These are phyloP conservation scores for Pulveroboletus ravenelii DNA, from an alignment of 768 basidiomycete species.

Conservation along the genomic window DNA sequence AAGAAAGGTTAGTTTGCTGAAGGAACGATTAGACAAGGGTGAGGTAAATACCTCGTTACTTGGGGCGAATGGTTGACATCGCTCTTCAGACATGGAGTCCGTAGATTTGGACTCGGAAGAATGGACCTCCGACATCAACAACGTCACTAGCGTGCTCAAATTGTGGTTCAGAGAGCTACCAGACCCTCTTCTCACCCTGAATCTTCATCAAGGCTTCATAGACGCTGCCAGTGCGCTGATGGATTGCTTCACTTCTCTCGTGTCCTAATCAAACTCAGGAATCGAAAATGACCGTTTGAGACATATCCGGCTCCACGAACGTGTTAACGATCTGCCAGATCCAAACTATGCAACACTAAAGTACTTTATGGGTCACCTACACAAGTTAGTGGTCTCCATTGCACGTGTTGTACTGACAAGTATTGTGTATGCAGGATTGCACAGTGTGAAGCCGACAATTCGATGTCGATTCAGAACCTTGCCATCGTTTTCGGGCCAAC, in stretches of 20 bases:
- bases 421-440: constrained; percentile 54
- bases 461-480: constrained; percentile 90
- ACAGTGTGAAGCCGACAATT: constrained; percentile 71
- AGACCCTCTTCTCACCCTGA: constrained; percentile 82
- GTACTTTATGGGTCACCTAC: constrained; percentile 89
- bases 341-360: constrained; percentile 98
- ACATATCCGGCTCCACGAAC: constrained; percentile 93
- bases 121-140: constrained; percentile 93
- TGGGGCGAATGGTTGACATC: constrained; percentile 19
- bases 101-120: constrained; percentile 86
- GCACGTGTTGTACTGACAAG: constrained; percentile 6
- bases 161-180: constrained; percentile 96
- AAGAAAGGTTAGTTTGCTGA: constrained; percentile 78
- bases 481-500: constrained; percentile 99
- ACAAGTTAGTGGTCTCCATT: constrained; percentile 52
- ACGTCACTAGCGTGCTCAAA: constrained; percentile 90
- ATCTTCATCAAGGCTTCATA: constrained; percentile 86
- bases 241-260: background rate
- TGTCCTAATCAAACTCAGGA: constrained; percentile 38
- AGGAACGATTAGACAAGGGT: constrained; percentile 85
- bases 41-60: constrained; percentile 6
- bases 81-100: constrained; percentile 66
- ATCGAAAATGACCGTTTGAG: constrained; percentile 93
- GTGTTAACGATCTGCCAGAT: constrained; percentile 96
- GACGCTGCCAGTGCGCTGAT: constrained; percentile 82